phyloP scores from a whole-genome alignment of 139 green algal genomes.

The Edaphochlamys debaryana region DNA sequence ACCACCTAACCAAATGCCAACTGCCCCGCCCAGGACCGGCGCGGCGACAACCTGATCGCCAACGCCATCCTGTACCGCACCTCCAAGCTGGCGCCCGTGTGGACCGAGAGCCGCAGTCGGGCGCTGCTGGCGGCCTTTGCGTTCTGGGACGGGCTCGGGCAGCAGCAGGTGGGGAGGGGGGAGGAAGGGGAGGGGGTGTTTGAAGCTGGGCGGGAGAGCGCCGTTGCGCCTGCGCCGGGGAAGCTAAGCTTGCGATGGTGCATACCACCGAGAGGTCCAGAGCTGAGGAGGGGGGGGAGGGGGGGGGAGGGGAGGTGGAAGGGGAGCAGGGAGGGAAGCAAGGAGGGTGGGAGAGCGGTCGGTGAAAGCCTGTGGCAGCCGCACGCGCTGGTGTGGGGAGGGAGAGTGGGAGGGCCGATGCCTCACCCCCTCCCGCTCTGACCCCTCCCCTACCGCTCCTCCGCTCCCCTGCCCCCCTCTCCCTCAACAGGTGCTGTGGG shows the following conservation, averaged over 20 bases:
- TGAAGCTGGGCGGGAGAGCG: no score
- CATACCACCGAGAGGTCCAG: no score
- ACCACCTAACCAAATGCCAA: neutral
- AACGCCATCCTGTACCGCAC: conserved; percentile 25
- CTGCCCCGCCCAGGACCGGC: neutral
- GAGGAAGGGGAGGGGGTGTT: neutral
- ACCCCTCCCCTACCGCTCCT: no score
- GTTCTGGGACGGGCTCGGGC: conserved; percentile 21
- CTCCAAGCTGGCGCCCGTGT: conserved; percentile 38
- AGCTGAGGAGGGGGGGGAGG: neutral
- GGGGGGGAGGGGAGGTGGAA: neutral
- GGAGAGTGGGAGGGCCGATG: no score
- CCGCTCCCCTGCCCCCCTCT: neutral
- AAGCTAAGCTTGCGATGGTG: no score
- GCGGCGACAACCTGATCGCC: conserved; percentile 5
- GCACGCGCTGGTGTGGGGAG: no score
- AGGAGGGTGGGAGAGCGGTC: neutral
- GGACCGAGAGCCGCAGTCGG: conserved; percentile 61
- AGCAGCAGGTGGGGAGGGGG: conserved; percentile 12
- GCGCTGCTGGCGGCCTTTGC: conserved; percentile 56
- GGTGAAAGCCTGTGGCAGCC: no score
- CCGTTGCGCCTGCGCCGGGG: no score
- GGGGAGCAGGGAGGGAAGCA: neutral
- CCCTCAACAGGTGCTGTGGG: conserved; percentile 50
- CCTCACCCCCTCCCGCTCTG: no score